These are phyloP conservation scores for Fraxinus pennsylvanica DNA, from an alignment of 257 asterid species.

Conservation along the genomic window DNA sequence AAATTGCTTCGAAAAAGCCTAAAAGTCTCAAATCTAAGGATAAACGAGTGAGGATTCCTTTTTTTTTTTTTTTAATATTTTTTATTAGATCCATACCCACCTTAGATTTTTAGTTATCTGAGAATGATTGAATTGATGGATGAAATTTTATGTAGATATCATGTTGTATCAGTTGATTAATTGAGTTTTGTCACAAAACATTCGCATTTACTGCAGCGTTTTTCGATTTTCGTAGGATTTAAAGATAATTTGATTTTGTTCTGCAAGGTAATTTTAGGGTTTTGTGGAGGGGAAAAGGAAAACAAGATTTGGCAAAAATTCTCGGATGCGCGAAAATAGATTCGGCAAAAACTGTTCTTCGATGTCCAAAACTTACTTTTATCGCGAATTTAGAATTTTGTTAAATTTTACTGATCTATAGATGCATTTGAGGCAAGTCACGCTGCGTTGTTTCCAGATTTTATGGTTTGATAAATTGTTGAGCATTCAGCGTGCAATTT, in stretches of 20 bases:
- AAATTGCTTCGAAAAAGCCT: constrained; percentile 38
- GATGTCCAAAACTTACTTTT: constrained; percentile 7
- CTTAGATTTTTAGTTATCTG: constrained; percentile 7
- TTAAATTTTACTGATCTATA: background rate
- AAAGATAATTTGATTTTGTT: background rate
- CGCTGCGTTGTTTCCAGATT: background rate
- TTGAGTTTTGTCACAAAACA: constrained; percentile 11
- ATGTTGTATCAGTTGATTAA: constrained; percentile 16
- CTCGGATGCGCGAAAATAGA: background rate
- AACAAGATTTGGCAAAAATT: background rate
- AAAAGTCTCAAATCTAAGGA: constrained; percentile 53
- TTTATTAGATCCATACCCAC: constrained; percentile 30
- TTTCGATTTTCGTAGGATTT: constrained; percentile 23
- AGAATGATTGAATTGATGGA: constrained; percentile 18
- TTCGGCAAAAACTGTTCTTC: background rate
- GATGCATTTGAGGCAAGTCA: background rate
- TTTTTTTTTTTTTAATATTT: background rate
- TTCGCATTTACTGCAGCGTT: background rate
- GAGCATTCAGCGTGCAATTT: background rate
- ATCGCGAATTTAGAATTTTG: background rate
- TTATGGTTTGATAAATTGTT: background rate
- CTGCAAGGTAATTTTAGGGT: background rate
- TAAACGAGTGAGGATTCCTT: constrained; percentile 41
- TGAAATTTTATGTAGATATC: background rate
- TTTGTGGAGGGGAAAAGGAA: background rate